Conservation (phyloP, 306 rosid species). For the Corylus americana region DNA sequence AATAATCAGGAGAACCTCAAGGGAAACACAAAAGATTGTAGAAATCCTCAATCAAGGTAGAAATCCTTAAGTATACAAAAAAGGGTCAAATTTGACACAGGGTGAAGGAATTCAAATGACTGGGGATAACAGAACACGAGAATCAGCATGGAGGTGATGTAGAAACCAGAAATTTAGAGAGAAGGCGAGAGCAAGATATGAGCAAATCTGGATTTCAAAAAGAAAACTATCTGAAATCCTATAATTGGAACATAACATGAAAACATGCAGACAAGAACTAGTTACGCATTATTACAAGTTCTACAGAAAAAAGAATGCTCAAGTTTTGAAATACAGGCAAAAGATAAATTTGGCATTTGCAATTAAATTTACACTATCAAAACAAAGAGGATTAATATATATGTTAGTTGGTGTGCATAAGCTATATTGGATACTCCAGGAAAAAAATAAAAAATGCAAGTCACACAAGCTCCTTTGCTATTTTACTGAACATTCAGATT, state of each 20-base stretch:
- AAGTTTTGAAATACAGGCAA: not conserved
- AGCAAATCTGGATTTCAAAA: conserved; percentile 5
- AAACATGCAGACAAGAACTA: not conserved
- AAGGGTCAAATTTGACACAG: conserved; percentile 13
- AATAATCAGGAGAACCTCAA: conserved; percentile 24
- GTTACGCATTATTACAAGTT: not conserved
- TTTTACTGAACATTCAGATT: not conserved
- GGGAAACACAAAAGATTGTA: conserved; percentile 22
- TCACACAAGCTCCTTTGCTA: not conserved
- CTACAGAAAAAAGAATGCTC: not conserved
- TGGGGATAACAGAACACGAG: conserved; percentile 18
- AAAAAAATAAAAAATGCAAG: not conserved
- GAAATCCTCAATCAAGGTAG: conserved; percentile 21
- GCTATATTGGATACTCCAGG: not conserved
- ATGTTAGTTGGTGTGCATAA: conserved; percentile 6
- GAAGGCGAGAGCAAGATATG: not conserved
- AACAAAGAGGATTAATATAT: not conserved
- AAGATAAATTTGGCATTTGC: not conserved
- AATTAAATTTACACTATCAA: not conserved
- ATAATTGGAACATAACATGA: not conserved
- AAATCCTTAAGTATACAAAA: conserved; percentile 17
- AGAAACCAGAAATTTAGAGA: conserved; percentile 14
- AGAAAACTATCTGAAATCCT: not conserved
- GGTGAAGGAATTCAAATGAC: not conserved
- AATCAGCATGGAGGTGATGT: conserved; percentile 8